Percentiles rank a stretch among this genome's conserved stretches.
Evolutionary conservation across 1,139 yeast genomes (phyloP).

Genomic region (Citeromyces hawaiiensis): DNA sequence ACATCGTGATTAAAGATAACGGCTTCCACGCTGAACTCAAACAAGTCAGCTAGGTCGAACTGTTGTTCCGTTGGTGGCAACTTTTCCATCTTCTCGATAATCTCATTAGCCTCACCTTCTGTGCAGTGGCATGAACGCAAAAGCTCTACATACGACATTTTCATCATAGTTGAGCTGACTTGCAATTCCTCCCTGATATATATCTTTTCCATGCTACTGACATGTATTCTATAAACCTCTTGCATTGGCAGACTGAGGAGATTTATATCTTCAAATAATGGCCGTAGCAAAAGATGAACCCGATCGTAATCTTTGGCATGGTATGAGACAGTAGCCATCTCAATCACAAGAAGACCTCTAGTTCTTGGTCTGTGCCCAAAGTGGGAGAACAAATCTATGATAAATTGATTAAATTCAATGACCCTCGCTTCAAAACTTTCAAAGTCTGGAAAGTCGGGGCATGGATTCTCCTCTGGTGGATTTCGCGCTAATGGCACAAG

Average conservation of each 20-base stretch:
- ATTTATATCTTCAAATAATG: not conserved
- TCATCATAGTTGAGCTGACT: conserved; percentile 4
- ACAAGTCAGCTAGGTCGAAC: conserved; percentile 20
- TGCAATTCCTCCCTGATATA: conserved; percentile 1
- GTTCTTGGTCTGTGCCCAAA: conserved; percentile 34
- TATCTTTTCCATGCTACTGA: conserved; percentile 50
- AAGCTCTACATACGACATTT: conserved; percentile 14
- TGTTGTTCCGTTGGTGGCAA: conserved; percentile 13
- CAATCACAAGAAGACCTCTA: conserved; percentile 67
- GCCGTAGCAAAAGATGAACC: not conserved
- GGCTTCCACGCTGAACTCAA: conserved; percentile 13
- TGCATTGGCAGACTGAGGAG: not conserved
- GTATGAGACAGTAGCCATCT: conserved; percentile 60
- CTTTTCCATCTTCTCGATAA: conserved; percentile 11
- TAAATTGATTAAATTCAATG: conserved; percentile 15
- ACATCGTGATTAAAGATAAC: conserved; percentile 8
- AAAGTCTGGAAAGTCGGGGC: not conserved
- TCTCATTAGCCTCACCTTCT: conserved; percentile 13
- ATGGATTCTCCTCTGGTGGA: not conserved
- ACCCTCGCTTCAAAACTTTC: conserved; percentile 17
- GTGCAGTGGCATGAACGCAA: conserved; percentile 21
- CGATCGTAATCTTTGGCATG: conserved; percentile 39
- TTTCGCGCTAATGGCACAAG: not conserved
- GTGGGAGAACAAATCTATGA: conserved; percentile 15
- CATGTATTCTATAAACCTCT: conserved; percentile 42